Evolutionary conservation across 768 basidiomycete species (phyloP), one percentile per base, ranked within the genome.

Genomic region (Sistotremastrum niveocremeum): DNA sequence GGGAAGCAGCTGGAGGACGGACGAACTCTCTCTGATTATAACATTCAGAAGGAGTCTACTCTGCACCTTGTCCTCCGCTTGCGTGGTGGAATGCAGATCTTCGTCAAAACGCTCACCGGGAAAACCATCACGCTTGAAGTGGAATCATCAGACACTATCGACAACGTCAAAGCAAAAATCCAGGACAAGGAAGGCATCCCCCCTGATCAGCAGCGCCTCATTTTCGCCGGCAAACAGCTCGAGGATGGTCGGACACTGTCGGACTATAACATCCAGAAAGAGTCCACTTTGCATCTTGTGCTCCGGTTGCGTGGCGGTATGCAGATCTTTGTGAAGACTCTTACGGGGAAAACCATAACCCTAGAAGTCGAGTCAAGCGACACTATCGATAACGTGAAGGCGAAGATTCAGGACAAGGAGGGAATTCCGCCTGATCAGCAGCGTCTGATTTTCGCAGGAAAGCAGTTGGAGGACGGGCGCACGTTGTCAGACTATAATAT

Each of bases 141-240:
- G 46, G 72, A 73, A 62, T 65, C 70, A 49, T 62, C 65, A 34
- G 68, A 70, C 53, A 68, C 69, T 38, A 69, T 71, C 55, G 68
- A 71, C 57, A 66, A 68, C 53, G 62, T 65, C 57, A 67, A 69
- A 56, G 62, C 64, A 34, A 73, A 72, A 62, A 73, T 74, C 52
- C 71, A 74, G 57, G 72, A 74, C 61, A 64, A 64, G 60, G 81
- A 84, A 51, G 81, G 81, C 38, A 84, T 84, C 41, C 82, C 80
- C 10, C 69, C 67, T 43, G 69, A 67, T 47, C 67, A 67, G 56
- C 68, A 70, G 56, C 59, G 68, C 37, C 54, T 70, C 42, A 71
- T 71, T 51, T 71, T 70, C 52, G 70, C 69, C 50, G 70, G 69
- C 34, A 72, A 72, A 61, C 70, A 72, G 57, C 58, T 71, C 42